phyloP scores from a whole-genome alignment of 805 yeast species.

The Jamesozyma piceae region DNA sequence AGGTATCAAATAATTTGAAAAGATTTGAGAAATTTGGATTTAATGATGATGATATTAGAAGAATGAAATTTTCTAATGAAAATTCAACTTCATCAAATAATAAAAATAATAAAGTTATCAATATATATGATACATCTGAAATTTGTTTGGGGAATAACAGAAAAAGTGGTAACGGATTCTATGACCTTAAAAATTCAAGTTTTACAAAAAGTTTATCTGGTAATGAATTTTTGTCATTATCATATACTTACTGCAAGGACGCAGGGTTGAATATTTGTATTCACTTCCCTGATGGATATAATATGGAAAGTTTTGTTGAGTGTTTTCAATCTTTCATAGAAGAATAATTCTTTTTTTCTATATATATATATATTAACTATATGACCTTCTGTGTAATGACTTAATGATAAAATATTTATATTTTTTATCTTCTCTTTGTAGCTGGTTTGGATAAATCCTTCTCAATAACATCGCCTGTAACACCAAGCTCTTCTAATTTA shows the following conservation, averaged over 20 bases:
- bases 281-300: constrained; percentile 21
- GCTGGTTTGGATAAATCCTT: constrained; percentile 44
- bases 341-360: constrained; percentile 1
- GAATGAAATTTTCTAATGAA: constrained; percentile 19
- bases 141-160: constrained; percentile 3
- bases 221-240: constrained; percentile 21
- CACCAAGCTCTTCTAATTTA: constrained; percentile 79
- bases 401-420: not conserved
- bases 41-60: constrained; percentile 24
- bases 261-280: constrained; percentile 24
- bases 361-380: too few relatives aligned
- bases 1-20: constrained; percentile 11
- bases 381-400: not conserved
- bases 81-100: not conserved
- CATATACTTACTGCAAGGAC: constrained; percentile 15
- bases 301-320: constrained; percentile 23
- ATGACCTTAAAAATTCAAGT: constrained; percentile 14
- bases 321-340: constrained; percentile 24
- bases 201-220: constrained; percentile 18
- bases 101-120: constrained; percentile 12
- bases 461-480: constrained; percentile 81
- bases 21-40: constrained; percentile 19
- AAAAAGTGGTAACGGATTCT: constrained; percentile 4
- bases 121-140: constrained; percentile 23
- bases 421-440: constrained; percentile 41